A percentile compares a stretch with the other conserved stretches of the same genome.
Evolutionary conservation across 140 eudicot species (phyloP).

Genomic region (Flaveria floridana): DNA sequence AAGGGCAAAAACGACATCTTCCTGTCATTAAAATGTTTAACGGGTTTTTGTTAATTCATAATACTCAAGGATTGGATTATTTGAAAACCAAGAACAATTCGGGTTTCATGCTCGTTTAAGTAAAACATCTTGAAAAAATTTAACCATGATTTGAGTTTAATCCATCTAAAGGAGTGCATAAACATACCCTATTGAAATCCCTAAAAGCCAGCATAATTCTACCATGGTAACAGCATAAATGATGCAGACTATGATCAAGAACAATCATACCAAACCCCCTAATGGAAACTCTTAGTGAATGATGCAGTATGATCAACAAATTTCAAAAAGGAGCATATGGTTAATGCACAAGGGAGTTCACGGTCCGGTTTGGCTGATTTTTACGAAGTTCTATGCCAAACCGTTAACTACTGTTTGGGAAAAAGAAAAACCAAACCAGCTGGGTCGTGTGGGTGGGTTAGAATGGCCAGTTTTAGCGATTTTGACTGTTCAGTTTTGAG

Average conservation of each 20-base stretch:
- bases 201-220: neutral
- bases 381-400: neutral
- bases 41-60: neutral
- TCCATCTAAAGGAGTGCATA: neutral
- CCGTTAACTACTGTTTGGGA: neutral
- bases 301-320: conserved; percentile 6
- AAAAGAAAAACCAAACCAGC: neutral
- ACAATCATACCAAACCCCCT: neutral
- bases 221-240: conserved; percentile 2
- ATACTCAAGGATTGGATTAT: neutral
- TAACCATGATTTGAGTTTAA: conserved; percentile 5
- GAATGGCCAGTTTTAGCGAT: neutral
- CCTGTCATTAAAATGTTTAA: neutral
- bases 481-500: neutral
- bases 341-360: neutral
- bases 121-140: neutral
- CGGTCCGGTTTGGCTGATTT: neutral
- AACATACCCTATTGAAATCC: neutral
- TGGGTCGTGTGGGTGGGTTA: neutral
- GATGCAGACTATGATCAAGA: conserved; percentile 6
- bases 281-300: neutral
- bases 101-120: neutral
- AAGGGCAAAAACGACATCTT: neutral
- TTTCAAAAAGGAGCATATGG: neutral
- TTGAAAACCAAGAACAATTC: no score